Base-by-base conservation (phyloP, 495 filamentous ascomycete species). In the Aspergillus nanangensis region DNA sequence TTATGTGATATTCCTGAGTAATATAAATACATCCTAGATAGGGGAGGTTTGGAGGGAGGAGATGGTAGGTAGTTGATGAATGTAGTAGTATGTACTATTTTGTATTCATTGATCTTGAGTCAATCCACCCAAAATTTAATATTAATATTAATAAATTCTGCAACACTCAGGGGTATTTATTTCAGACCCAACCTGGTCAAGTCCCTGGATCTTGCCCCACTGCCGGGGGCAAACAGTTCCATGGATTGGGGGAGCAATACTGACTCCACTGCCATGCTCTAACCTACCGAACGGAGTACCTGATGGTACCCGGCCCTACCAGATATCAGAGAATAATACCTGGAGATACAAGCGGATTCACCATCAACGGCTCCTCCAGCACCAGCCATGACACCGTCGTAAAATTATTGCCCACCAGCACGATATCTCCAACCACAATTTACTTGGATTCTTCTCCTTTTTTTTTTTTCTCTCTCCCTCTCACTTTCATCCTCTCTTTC, bases 401-500 rank as follows among this genome's bases (percentile, higher is more conserved):
- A 49, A 56, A 50, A 57, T 53, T 59, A 52, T 54, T 48, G 25
- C 44, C 38, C 41, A 50, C 48, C 50, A 54, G 52, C 51, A 40
- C 44, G 48, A 53, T 53, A 48, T 41, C 41, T 51, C 45, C 42
- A n/a, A n/a, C n/a, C n/a, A n/a, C n/a, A n/a, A n/a, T 52, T 51
- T 50, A 23, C 45, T 32, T 41, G n/a, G n/a, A n/a, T n/a, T n/a
- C n/a, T 41, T 40, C 43, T 33, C 25, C 13, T 39, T 24, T 19
- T 37, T 56, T 50, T 49, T 44, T 42, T 48, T 20, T 41, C 18
- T 40, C 44, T 29, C 15, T 34, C 34, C 34, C 44, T 50, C 41
- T 58, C 39, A 42, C 36, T 24, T 39, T 19, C 24, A 36, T 37
- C 38, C 25, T 49, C 44, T 32, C 39, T 39, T n/a, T 19, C 9